These are phyloP conservation scores for Fusarium newnesense DNA, from an alignment of 2,329 filamentous ascomycete genomes.

Conservation along the genomic window DNA sequence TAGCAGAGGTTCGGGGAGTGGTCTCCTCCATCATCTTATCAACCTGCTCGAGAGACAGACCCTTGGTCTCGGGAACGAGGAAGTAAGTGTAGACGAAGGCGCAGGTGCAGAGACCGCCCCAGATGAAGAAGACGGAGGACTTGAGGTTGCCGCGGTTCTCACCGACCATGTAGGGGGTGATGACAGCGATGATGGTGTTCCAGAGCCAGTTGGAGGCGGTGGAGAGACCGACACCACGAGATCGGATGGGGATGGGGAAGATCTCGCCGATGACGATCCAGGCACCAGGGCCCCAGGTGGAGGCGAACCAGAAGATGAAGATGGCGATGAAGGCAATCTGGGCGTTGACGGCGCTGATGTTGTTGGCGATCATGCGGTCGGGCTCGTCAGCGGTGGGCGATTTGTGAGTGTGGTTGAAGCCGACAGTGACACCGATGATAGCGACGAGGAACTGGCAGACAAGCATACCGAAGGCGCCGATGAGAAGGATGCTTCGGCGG, in stretches of 20 bases:
- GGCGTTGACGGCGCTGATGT: conserved; percentile 61
- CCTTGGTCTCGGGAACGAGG: conserved; percentile 79
- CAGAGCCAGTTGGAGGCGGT: conserved; percentile 74
- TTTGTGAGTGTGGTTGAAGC: conserved; percentile 60
- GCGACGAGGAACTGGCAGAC: conserved; percentile 88
- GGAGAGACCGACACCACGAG: conserved; percentile 85
- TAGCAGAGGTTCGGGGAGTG: conserved; percentile 78
- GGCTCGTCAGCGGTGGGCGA: conserved; percentile 54
- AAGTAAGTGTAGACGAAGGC: conserved; percentile 76
- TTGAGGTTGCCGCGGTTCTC: conserved; percentile 55
- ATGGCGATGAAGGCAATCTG: conserved; percentile 91
- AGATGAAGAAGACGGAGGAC: conserved; percentile 79
- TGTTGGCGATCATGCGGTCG: conserved; percentile 56
- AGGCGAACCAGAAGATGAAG: conserved; percentile 93
- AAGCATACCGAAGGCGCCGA: conserved; percentile 83
- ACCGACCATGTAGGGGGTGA: conserved; percentile 75
- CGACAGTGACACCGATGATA: conserved; percentile 74
- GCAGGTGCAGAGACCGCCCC: conserved; percentile 72
- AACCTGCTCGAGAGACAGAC: conserved; percentile 80
- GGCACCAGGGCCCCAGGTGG: conserved; percentile 85
- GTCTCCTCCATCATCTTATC: conserved; percentile 91
- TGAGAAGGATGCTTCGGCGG: conserved; percentile 82
- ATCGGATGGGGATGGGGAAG: conserved; percentile 88
- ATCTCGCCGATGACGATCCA: conserved; percentile 91
- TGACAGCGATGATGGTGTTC: conserved; percentile 78